Percentiles rank a stretch among this genome's conserved stretches.
phyloP scores from a whole-genome alignment of 768 basidiomycete genomes.

The Cystobasidium ongulense region DNA sequence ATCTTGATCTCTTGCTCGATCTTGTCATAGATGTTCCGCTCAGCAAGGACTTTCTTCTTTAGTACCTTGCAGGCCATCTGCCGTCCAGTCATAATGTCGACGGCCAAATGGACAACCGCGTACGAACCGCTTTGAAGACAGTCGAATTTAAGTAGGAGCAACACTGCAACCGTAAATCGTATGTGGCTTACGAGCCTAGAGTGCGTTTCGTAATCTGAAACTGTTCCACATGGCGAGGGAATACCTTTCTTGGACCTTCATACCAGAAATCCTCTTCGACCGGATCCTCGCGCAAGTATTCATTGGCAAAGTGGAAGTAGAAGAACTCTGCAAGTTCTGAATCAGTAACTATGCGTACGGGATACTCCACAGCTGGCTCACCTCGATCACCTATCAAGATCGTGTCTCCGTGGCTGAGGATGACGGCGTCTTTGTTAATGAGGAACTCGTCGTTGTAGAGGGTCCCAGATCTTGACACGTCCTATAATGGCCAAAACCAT shows the following conservation, averaged over 20 bases:
- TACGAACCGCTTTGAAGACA: background rate
- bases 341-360: background rate
- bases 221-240: background rate
- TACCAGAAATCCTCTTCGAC: background rate
- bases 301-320: background rate
- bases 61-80: conserved; percentile 20
- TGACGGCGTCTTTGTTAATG: background rate
- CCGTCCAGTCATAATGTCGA: background rate
- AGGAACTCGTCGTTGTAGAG: background rate
- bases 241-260: background rate
- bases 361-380: background rate
- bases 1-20: background rate
- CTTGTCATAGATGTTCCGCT: background rate
- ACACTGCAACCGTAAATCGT: background rate
- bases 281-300: background rate
- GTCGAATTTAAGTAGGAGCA: background rate
- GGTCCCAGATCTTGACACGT: background rate
- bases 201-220: background rate
- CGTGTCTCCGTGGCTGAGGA: background rate
- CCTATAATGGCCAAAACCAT: background rate
- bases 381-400: background rate
- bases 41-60: background rate
- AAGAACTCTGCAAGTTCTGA: background rate
- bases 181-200: conserved; percentile 11
- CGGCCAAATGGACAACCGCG: conserved; percentile 4